A percentile compares a stretch with the other conserved stretches of the same genome.
Evolutionary conservation across 345 rosid species (phyloP).

Genomic region (Anastatica hierochuntica): DNA sequence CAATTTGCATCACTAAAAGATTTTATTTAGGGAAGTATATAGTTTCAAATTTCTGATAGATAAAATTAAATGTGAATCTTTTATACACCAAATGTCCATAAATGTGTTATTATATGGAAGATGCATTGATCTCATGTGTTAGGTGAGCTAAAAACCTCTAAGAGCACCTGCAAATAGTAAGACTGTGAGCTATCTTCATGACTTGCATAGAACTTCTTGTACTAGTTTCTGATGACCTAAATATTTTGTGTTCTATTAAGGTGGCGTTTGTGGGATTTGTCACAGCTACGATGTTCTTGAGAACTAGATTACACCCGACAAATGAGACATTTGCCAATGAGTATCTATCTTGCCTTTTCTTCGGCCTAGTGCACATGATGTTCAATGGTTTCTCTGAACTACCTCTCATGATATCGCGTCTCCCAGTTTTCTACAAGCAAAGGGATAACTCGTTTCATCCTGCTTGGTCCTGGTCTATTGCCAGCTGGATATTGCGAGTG

Average conservation of each 20-base stretch:
- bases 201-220: too few relatives aligned
- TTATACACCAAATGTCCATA: too few relatives aligned
- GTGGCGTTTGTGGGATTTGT: slow-evolving; percentile 82
- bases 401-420: slow-evolving; percentile 71
- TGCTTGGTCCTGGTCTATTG: slow-evolving; percentile 80
- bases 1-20: too few relatives aligned
- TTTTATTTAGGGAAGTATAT: too few relatives aligned
- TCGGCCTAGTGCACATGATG: slow-evolving; percentile 80
- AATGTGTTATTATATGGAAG: too few relatives aligned
- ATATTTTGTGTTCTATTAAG: slow-evolving; percentile 27
- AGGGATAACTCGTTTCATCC: slow-evolving; percentile 87
- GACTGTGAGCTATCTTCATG: too few relatives aligned
- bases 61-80: too few relatives aligned
- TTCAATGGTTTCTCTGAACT: slow-evolving; percentile 82
- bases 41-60: too few relatives aligned
- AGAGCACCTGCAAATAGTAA: too few relatives aligned
- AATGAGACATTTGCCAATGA: slow-evolving; percentile 56
- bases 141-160: too few relatives aligned
- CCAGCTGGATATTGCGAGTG: slow-evolving; percentile 72
- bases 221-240: background rate
- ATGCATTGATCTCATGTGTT: too few relatives aligned
- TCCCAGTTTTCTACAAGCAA: slow-evolving; percentile 88
- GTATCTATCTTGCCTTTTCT: slow-evolving; percentile 77
- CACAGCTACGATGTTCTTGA: slow-evolving; percentile 60
- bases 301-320: slow-evolving; percentile 74